These are phyloP conservation scores for Debaryomyces robertsiae DNA, from an alignment of 1,139 yeast genomes.

Conservation along the genomic window DNA sequence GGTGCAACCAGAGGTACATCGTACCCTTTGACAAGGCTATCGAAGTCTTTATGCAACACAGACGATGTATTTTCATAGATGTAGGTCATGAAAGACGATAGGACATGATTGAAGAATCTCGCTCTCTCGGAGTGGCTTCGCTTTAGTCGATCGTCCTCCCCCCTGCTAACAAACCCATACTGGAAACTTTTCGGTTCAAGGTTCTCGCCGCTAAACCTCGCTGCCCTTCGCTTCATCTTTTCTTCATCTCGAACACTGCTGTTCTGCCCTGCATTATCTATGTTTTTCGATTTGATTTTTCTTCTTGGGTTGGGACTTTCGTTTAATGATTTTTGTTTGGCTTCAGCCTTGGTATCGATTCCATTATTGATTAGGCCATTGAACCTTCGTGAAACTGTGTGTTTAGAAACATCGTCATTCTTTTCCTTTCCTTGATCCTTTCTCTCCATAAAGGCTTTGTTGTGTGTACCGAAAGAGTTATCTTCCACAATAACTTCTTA, in stretches of 20 bases:
- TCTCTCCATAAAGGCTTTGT: background rate
- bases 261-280: background rate
- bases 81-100: conserved; percentile 30
- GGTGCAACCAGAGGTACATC: conserved; percentile 5
- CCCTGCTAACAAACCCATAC: conserved; percentile 60
- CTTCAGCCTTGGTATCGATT: background rate
- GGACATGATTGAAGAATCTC: conserved; percentile 39
- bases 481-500: background rate
- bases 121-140: conserved; percentile 42
- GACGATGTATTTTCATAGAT: conserved; percentile 27
- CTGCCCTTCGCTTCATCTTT: conserved; percentile 19
- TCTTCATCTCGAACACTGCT: conserved; percentile 11
- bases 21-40: conserved; percentile 11
- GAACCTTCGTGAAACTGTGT: conserved; percentile 2
- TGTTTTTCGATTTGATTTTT: background rate
- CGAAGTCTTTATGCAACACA: conserved; percentile 21
- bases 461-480: background rate
- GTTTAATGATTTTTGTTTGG: background rate
- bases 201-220: conserved; percentile 19
- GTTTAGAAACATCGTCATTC: conserved; percentile 2
- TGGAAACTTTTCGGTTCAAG: conserved; percentile 12
- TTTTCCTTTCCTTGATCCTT: conserved; percentile 1
- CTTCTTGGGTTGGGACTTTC: background rate
- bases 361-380: background rate
- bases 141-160: conserved; percentile 56